Percentiles rank a stretch among this genome's conserved stretches.
Conservation (phyloP, 2,329 filamentous ascomycete species). For the Claviceps citrina region DNA sequence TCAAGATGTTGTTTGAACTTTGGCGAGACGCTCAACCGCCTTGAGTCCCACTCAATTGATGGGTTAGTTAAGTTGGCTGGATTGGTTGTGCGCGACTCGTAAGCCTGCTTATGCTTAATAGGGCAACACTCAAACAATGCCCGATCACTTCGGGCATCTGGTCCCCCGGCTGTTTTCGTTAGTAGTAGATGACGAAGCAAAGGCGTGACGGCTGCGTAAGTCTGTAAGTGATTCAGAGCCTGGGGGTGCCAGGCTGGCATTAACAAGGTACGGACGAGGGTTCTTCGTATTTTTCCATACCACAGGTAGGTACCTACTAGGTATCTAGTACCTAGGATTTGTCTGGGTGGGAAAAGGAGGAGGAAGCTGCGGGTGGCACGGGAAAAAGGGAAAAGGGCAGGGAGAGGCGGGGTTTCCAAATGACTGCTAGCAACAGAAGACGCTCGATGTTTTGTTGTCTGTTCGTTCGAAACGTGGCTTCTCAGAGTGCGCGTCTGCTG, state of each 20-base stretch:
- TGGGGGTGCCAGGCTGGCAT: not conserved
- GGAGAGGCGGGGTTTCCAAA: no score
- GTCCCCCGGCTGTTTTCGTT: not conserved
- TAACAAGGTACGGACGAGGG: not conserved
- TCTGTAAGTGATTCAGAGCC: not conserved
- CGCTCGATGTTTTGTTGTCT: no score
- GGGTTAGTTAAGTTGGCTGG: not conserved
- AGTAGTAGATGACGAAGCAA: not conserved
- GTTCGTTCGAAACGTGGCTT: no score
- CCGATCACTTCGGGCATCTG: conserved; percentile 1
- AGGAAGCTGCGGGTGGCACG: not conserved
- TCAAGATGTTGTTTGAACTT: not conserved
- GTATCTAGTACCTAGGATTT: no score
- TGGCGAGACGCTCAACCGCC: not conserved
- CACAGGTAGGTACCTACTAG: no score
- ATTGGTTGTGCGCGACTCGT: conserved; percentile 1
- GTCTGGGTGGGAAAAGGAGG: not conserved
- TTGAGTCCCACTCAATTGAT: not conserved
- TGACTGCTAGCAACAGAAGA: no score
- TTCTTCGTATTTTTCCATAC: no score
- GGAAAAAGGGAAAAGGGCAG: no score
- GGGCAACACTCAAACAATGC: conserved; percentile 1
- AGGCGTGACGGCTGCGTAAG: not conserved
- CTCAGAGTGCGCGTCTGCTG: not conserved
- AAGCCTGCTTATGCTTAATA: not conserved